These are phyloP conservation scores for Candida coquimbonensis DNA, from an alignment of 805 yeast species.

Conservation along the genomic window DNA sequence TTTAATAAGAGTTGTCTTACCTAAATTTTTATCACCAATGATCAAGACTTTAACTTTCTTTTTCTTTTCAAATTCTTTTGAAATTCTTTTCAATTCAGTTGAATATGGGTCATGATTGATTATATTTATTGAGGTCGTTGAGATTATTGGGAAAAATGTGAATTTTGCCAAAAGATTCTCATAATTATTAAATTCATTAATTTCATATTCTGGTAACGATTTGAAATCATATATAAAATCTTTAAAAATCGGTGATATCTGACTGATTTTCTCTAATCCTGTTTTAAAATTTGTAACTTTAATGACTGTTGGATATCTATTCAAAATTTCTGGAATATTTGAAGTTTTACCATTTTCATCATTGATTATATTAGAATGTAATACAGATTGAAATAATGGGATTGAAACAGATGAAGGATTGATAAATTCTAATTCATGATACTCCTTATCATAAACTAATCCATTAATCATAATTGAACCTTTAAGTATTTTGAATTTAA, in stretches of 20 bases:
- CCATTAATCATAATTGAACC: conserved; percentile 44
- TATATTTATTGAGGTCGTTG: conserved; percentile 19
- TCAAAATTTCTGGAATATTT: conserved; percentile 31
- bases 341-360: conserved; percentile 25
- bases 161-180: conserved; percentile 25
- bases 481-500: conserved; percentile 32
- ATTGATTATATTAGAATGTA: conserved; percentile 26
- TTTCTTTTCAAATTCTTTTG: conserved; percentile 25
- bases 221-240: conserved; percentile 28
- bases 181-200: conserved; percentile 11
- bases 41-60: conserved; percentile 25
- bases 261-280: conserved; percentile 40
- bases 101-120: conserved; percentile 25
- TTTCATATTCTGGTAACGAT: conserved; percentile 10
- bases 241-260: conserved; percentile 38
- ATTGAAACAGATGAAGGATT: conserved; percentile 28
- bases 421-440: conserved; percentile 26
- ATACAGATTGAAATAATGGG: conserved; percentile 40
- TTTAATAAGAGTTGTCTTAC: conserved; percentile 69
- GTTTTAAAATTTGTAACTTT: conserved; percentile 30
- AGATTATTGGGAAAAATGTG: conserved; percentile 32
- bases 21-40: conserved; percentile 60
- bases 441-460: conserved; percentile 25
- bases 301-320: conserved; percentile 37
- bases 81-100: conserved; percentile 34